These are phyloP conservation scores for Calamus simplicifolius DNA, from an alignment of 176 grass and related monocot species.

Conservation along the genomic window DNA sequence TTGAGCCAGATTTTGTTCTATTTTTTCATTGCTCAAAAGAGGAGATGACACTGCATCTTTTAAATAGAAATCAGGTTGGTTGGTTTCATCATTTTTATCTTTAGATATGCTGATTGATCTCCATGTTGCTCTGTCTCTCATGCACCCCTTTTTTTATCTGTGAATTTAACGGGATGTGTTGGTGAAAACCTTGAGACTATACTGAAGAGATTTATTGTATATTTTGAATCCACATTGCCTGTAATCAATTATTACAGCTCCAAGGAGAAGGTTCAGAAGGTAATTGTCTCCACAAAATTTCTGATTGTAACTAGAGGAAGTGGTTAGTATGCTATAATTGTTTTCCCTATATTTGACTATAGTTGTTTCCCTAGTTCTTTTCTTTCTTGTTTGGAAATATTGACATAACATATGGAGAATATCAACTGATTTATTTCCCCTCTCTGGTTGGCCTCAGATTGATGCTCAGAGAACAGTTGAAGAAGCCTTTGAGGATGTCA, in stretches of 20 bases:
- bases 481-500: no score
- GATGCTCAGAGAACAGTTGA: no score
- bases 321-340: no score
- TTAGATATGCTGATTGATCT: no score
- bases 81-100: not conserved
- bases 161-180: not conserved
- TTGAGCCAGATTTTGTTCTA: not conserved
- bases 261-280: not conserved
- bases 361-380: no score
- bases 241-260: not conserved
- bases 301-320: no score
- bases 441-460: no score
- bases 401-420: no score
- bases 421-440: no score
- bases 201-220: not conserved
- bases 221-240: slow-evolving; percentile 2
- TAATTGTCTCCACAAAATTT: not conserved
- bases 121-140: not conserved
- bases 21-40: slow-evolving; percentile 3
- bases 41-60: not conserved
- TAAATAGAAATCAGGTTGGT: not conserved
- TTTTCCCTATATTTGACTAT: no score
- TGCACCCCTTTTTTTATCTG: not conserved
- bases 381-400: no score
- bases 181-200: not conserved